Conservation (phyloP, 345 rosid species). For the Hypericum androsaemum region DNA sequence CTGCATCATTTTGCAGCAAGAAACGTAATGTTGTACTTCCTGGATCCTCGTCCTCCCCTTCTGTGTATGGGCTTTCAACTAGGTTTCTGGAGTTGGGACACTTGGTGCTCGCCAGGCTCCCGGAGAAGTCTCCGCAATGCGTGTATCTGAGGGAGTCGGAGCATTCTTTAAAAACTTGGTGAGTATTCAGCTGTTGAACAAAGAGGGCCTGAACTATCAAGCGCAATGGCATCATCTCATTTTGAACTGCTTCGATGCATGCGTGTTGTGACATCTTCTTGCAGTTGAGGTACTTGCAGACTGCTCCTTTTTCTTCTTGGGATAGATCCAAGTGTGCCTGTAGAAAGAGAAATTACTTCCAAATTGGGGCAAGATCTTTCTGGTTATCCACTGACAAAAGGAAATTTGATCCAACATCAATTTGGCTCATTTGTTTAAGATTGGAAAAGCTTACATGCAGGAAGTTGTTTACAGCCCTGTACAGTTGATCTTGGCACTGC, state of each 20-base stretch:
- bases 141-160: slow-evolving; percentile 45
- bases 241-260: slow-evolving; percentile 65
- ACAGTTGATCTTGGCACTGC: slow-evolving; percentile 59
- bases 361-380: too few relatives aligned
- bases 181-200: slow-evolving; percentile 63
- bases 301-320: slow-evolving; percentile 52
- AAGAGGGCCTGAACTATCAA: slow-evolving; percentile 68
- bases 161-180: slow-evolving; percentile 68
- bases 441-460: slow-evolving; percentile 35
- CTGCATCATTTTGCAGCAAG: slow-evolving; percentile 32
- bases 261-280: slow-evolving; percentile 61
- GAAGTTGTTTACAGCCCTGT: slow-evolving; percentile 49
- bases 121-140: slow-evolving; percentile 38
- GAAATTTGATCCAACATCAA: too few relatives aligned
- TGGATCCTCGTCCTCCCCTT: slow-evolving; percentile 36
- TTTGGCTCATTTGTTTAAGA: background rate
- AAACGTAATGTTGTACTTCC: slow-evolving; percentile 30
- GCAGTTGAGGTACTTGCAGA: slow-evolving; percentile 67
- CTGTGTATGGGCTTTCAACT: slow-evolving; percentile 39
- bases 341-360: slow-evolving; percentile 12
- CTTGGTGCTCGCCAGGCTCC: slow-evolving; percentile 45
- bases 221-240: slow-evolving; percentile 72
- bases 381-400: too few relatives aligned
- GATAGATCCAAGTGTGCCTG: slow-evolving; percentile 46
- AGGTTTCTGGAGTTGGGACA: slow-evolving; percentile 39